Percentiles rank a stretch among this genome's conserved stretches.
Conservation (phyloP, 495 filamentous ascomycete species). For the Daldinia loculata region DNA sequence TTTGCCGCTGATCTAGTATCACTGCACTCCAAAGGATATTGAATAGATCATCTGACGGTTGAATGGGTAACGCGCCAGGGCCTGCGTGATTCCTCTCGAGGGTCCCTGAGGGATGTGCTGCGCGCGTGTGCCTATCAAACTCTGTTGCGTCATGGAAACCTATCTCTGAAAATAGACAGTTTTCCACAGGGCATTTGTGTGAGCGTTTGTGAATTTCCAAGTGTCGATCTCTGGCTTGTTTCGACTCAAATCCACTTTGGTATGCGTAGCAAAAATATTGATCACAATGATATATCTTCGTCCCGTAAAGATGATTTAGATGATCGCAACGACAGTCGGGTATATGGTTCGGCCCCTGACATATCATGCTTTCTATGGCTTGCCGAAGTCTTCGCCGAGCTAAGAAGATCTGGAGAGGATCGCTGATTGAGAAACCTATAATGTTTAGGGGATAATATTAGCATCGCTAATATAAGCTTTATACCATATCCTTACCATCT, state of each 20-base stretch:
- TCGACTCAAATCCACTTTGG: constrained; percentile 12
- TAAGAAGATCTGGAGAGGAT: constrained; percentile 15
- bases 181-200: constrained; percentile 5
- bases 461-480: neutral
- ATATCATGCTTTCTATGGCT: constrained; percentile 16
- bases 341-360: neutral
- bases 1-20: neutral
- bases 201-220: constrained; percentile 13
- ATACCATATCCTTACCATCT: constrained; percentile 14
- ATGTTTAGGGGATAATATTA: neutral
- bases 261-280: constrained; percentile 28
- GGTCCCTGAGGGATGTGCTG: neutral
- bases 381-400: constrained; percentile 16
- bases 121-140: constrained; percentile 5
- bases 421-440: neutral
- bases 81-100: neutral
- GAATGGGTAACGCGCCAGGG: neutral
- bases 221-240: constrained; percentile 4
- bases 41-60: neutral
- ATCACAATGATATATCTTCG: constrained; percentile 26
- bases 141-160: constrained; percentile 11
- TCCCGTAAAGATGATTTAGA: constrained; percentile 11
- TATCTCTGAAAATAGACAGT: constrained; percentile 24
- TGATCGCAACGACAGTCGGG: constrained; percentile 2
- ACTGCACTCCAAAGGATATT: constrained; percentile 6